Evolutionary conservation across 2,329 filamentous ascomycete genomes (phyloP), one percentile per base, ranked within the genome.

Genomic region (Xylaria sp.): DNA sequence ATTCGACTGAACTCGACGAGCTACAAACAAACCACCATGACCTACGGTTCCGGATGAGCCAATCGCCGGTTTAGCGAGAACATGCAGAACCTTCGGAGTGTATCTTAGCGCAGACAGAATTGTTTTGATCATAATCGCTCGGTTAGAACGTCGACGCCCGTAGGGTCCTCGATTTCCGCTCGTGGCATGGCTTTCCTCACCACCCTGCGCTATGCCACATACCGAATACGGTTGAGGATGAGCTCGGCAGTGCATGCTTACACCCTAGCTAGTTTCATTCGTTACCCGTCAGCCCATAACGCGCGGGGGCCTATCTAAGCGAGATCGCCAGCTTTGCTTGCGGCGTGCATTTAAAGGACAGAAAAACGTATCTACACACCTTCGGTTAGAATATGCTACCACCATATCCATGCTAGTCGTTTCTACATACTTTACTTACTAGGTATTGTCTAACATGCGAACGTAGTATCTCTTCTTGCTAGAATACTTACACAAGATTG

Each of bases 301-400:
- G 17, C 11, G 50, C 33, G 33, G 40, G 46, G 28, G 35, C 17
- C 35, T 54, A 53, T 38, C 33, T 60, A 53, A 64, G 61, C 61
- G 57, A 64, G 61, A 61, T 61, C 61, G 57, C 58, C 52, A 51
- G 33, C 57, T 40, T 40, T 35, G 51, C 56, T 19, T 52, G 60
- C 55, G 55, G 40, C 56, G 17, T 52, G 55, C 60, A 63, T 54
- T 15, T 53, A 33, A 25, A 63, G 15, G 28, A 31, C 28, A 31
- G 15, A 35, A 28, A 58, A 58, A 15, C 11, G 19, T 52, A 43
- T 31, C 5, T 47, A 37, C 46, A 42, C 28, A 51, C 55, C 46
- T 17, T 28, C 40, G 38, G 47, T 35, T 50, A 37, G 57, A n/a
- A 51, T 42, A 43, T 25, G 23, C 33, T 35, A 52, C 38, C 19